Evolutionary conservation across 2,329 filamentous ascomycete genomes (phyloP), one percentile per base, ranked within the genome.

Genomic region (Xylariaceae sp.): DNA sequence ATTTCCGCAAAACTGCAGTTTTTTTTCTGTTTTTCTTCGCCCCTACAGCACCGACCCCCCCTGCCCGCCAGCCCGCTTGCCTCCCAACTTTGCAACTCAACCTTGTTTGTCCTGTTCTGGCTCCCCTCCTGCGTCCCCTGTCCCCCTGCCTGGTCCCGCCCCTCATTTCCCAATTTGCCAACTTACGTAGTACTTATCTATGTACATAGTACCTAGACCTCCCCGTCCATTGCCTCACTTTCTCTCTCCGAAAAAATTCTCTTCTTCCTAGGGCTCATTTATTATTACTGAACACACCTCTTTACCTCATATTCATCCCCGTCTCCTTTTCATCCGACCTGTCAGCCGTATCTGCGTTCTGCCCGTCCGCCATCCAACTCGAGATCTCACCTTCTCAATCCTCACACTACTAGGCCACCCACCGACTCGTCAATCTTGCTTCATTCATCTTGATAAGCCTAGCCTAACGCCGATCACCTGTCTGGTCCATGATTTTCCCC

Each of bases 1-100:
- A 62, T 62, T 62, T 62, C 60, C 60, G 57, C 60, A 62, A 60
- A 54, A 58, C 58, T 60, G 60, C 60, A 56, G 41, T 9, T 43
- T 32, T 16, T 23, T 10, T 37, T 4, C 32, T 7, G 32, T 37
- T 37, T 37, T 37, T 40, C 48, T 23, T 57, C 40, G 51, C 57
- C 57, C 57, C 60, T 44, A 57, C 54, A 57, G 44, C 51, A 53
- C 49, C 43, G 14, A 20, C 54, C 60, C 60, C 59, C 59, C 54
- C 49, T 60, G 20, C 7, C 21, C 10, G 43, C 43, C 18, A 19
- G 7, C 41, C 45, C 52, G 48, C 52, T 45, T 54, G 40, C 16
- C 26, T 44, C 45, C 46, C 42, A 37, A 7, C 32, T 37, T 37
- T 10, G 14, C 32, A 37, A 12, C 5, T 16, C 32, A 37, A 37